phyloP scores from a whole-genome alignment of 2,329 filamentous ascomycete genomes.

The Amauroascus verrucosus region DNA sequence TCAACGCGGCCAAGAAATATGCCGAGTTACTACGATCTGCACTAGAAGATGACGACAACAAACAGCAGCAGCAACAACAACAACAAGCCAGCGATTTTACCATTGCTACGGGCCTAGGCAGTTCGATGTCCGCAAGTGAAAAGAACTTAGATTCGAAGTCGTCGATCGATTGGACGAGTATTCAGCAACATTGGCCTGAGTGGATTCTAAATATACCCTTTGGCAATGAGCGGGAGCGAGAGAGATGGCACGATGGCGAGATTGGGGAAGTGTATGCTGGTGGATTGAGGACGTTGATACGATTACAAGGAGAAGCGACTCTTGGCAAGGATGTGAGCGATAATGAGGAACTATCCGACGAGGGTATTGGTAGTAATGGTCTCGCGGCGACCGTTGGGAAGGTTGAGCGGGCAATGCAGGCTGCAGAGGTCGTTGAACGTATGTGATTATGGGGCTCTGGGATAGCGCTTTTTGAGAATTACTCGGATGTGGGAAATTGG shows the following conservation, averaged over 20 bases:
- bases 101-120: too few relatives aligned
- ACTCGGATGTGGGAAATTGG: conserved; percentile 2
- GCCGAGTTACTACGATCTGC: conserved; percentile 26
- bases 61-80: conserved; percentile 11
- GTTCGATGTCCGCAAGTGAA: conserved; percentile 20
- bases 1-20: conserved; percentile 32
- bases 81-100: conserved; percentile 46
- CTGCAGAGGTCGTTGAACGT: conserved; percentile 39
- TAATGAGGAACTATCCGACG: conserved; percentile 18
- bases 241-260: conserved; percentile 35
- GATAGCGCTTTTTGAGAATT: not conserved
- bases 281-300: conserved; percentile 30
- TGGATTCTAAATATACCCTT: conserved; percentile 28
- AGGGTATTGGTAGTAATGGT: conserved; percentile 23
- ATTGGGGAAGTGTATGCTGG: conserved; percentile 35
- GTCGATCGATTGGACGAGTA: not conserved
- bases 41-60: conserved; percentile 33
- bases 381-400: conserved; percentile 39
- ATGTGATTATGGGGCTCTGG: conserved; percentile 24
- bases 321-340: conserved; percentile 16
- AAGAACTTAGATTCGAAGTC: not conserved
- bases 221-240: conserved; percentile 26
- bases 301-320: conserved; percentile 30
- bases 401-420: conserved; percentile 36
- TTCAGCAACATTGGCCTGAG: conserved; percentile 13